Conservation (phyloP, 2,329 filamentous ascomycete genomes). For the Macrophomina tecta region DNA sequence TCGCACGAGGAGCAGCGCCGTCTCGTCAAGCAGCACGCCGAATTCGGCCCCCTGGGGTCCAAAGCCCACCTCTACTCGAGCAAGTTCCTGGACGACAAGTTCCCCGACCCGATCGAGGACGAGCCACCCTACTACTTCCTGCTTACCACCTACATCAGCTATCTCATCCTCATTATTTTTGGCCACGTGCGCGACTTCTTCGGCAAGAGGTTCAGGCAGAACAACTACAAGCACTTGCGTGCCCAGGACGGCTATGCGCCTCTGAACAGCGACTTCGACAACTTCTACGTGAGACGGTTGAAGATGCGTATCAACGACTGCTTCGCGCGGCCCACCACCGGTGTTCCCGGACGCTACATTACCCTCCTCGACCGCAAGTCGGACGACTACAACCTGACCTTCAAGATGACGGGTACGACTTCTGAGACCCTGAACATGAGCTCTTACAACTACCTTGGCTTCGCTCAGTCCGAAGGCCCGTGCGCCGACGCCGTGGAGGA, state of each 20-base stretch:
- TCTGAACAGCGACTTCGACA: constrained; percentile 97
- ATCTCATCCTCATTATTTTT: constrained; percentile 92
- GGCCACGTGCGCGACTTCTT: constrained; percentile 98
- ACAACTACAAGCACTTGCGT: constrained; percentile 84
- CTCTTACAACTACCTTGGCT: constrained; percentile 99
- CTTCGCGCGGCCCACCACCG: constrained; percentile 89
- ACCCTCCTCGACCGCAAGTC: constrained; percentile 90
- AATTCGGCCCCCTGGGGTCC: constrained; percentile 86
- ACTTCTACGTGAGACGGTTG: constrained; percentile 91
- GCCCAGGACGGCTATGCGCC: constrained; percentile 89
- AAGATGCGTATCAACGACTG: constrained; percentile 97
- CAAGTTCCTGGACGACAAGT: constrained; percentile 79
- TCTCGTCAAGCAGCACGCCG: constrained; percentile 79
- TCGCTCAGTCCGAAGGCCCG: constrained; percentile 95
- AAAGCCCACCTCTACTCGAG: constrained; percentile 87
- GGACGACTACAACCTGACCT: constrained; percentile 88
- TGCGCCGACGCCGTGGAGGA: constrained; percentile 94
- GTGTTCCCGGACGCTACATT: constrained; percentile 92
- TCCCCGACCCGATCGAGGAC: constrained; percentile 86
- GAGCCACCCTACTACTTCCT: constrained; percentile 97
- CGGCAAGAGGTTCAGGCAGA: constrained; percentile 89
- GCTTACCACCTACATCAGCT: constrained; percentile 97
- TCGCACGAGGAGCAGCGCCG: constrained; percentile 81
- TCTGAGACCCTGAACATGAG: constrained; percentile 98
- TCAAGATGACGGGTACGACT: constrained; percentile 84